Evolutionary conservation across 495 filamentous ascomycete species (phyloP), one percentile per base, ranked within the genome.

Genomic region (Penicillium flavigenum): DNA sequence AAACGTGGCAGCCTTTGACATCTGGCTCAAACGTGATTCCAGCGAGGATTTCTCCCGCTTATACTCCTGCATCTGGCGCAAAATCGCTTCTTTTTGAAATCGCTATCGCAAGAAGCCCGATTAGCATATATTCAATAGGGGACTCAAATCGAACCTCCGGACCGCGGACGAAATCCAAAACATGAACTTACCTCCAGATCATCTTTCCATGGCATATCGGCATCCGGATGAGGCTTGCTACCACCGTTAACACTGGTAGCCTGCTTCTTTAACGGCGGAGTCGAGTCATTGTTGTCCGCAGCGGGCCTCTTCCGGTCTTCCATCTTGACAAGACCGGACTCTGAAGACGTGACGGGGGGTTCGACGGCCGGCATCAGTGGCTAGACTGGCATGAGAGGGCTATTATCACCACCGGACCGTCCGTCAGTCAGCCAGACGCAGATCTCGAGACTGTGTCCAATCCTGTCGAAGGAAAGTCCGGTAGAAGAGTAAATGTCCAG

Each of bases 71-170:
- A 98, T 96, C 68, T 97, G 93, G 29, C 94, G 90, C 68, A 89
- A 86, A 67, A 98, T 97, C 56, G 94, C 94, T 80, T 96, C 94
- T 72, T 98, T 98, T 77, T 96, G 91, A 67, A 90, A 97, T 63
- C 87, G 85, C 94, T 98, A 70, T 70, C 58, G 45, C 47, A 47
- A 52, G 44, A 47, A 7, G 10, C 5, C 12, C 10, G 20, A 55
- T 69, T 42, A 69, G 63, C 17, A 51, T 27, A 43, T 53, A 11
- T 31, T n/a, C 14, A n/a, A 41, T 9, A 45, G 24, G 12, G 44
- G 6, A 26, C 17, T 27, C 19, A 5, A 41, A 36, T 5, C 14
- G 9, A 44, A 27, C 6, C 11, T 39, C 31, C 36, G 10, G 10
- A 29, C 29, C 43, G 32, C 44, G 11, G 32, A 49, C 41, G 16